Base-by-base conservation (phyloP, 2,329 filamentous ascomycete species). In the Cladosporium sp. region DNA sequence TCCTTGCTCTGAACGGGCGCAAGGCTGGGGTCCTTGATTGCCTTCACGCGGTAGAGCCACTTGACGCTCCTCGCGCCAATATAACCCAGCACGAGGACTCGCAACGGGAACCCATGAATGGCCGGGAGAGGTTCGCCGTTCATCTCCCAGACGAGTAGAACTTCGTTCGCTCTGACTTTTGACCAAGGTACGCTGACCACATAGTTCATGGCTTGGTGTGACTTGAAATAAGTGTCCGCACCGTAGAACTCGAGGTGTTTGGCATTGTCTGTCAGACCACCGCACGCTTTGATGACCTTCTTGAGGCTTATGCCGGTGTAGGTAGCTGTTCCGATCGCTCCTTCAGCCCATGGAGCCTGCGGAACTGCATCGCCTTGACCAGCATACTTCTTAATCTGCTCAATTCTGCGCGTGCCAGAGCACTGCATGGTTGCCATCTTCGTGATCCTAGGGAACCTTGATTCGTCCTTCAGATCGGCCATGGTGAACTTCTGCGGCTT, bases 141-240 rank as follows among this genome's bases (percentile, higher is more conserved):
- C 86, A 89, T 89, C 65, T 88, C 83, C 84, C 85, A 89, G 0
- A 82, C 83, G 0, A 89, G 75, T 50, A 89, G 74, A 0, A 89
- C 86, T 65, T 89, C 84, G 60, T 84, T 80, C 2, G 75, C 74
- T 59, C 82, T 83, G 35, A 85, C 83, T 66, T 87, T 87, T 13
- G 77, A 77, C 78, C 80, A 86, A 0, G 84, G 84, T 0, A 86
- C 81, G 28, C 77, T 80, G 50, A 86, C 81, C n/a, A 80, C 71
- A 64, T 86, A 87, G 68, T 87, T 87, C 73, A 79, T 80, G 0
- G 76, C 74, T 52, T 83, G 71, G 17, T 77, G 74, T 39, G 79
- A 77, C 66, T 86, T 86, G 71, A 86, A 83, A 62, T 87, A 86
- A 1, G 82, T 84, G 52, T 87, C 84, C 0, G 80, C 82, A 0